Base-by-base conservation (phyloP, 108 stramenopile genomes). In the Nannochloropsis salina region DNA sequence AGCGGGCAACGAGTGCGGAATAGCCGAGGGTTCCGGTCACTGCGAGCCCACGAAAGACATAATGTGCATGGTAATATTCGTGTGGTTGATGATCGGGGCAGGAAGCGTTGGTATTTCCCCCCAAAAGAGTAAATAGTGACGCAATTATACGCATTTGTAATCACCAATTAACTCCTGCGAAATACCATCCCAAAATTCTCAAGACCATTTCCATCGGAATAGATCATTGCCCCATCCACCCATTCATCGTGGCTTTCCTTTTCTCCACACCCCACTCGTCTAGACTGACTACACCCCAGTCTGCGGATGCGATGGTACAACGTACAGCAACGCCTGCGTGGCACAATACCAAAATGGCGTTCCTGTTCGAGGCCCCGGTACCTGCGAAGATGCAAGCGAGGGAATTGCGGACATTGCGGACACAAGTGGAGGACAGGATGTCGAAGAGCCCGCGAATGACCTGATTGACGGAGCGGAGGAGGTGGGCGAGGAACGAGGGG, bases 301-400 rank as follows among this genome's bases (percentile, higher is more conserved):
- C 61, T 74, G 61, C 61, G 61, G 61, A 15, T 74, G 61, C n/a
- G 61, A 74, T n/a, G n/a, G n/a, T n/a, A 74, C 15, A 74, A 74
- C 61, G 20, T 74, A 74, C 61, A 74, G 61, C 61, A 74, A 74
- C 61, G 61, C 61, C 61, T 74, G 61, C 2, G 61, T 74, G 61
- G 61, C 61, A 0, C 61, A 74, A n/a, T 74, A 74, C 61, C 61
- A 74, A 74, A 8, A 6, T 3, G 8, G 61, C 15, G 61, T 74
- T n/a, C 20, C 15, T n/a, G 61, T 74, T 3, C 15, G n/a, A n/a
- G 3, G n/a, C 61, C 15, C 15, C 15, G 61, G 61, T n/a, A n/a
- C 15, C 4, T 74, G 61, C n/a, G 61, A 74, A 8, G 61, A 74
- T 8, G 61, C 4, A n/a, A n/a, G n/a, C 20, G n/a, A 15, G 20